Conservation (phyloP, 805 yeast genomes). For the Ogataea corticis region DNA sequence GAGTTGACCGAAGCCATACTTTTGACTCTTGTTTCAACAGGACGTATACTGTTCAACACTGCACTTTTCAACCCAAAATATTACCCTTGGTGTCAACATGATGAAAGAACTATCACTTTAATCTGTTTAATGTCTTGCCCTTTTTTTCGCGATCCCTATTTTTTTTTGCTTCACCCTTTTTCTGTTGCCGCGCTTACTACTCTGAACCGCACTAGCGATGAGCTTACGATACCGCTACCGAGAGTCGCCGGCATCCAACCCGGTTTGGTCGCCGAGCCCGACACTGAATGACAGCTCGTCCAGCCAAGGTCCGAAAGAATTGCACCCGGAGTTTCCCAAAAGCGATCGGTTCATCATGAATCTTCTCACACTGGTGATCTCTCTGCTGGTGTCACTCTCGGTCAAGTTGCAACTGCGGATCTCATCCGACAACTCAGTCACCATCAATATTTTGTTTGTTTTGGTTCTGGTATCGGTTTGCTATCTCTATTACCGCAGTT, state of each 20-base stretch:
- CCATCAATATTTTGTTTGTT: slow-evolving; percentile 11
- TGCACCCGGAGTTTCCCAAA: not conserved
- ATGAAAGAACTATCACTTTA: too few relatives aligned
- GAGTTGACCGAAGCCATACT: too few relatives aligned
- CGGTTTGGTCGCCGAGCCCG: slow-evolving; percentile 7
- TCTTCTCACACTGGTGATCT: slow-evolving; percentile 9
- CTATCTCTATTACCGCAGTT: slow-evolving; percentile 14
- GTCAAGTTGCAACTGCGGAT: slow-evolving; percentile 13
- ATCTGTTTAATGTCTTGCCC: not conserved
- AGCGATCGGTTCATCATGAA: slow-evolving; percentile 12
- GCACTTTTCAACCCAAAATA: too few relatives aligned
- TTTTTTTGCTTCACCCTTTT: slow-evolving; percentile 1
- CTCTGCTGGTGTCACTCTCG: slow-evolving; percentile 14
- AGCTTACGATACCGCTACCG: slow-evolving; percentile 5
- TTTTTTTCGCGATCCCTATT: not conserved
- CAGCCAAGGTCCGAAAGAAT: not conserved
- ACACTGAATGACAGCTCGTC: not conserved
- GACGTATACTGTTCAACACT: too few relatives aligned
- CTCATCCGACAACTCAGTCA: slow-evolving; percentile 10
- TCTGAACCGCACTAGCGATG: not conserved
- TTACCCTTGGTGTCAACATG: too few relatives aligned
- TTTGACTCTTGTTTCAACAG: too few relatives aligned
- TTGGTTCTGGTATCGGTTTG: slow-evolving; percentile 5
- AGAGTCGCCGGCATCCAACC: slow-evolving; percentile 4
- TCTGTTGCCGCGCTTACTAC: not conserved